These are phyloP conservation scores for Hura crepitans DNA, from an alignment of 441 rosid species.

Conservation along the genomic window DNA sequence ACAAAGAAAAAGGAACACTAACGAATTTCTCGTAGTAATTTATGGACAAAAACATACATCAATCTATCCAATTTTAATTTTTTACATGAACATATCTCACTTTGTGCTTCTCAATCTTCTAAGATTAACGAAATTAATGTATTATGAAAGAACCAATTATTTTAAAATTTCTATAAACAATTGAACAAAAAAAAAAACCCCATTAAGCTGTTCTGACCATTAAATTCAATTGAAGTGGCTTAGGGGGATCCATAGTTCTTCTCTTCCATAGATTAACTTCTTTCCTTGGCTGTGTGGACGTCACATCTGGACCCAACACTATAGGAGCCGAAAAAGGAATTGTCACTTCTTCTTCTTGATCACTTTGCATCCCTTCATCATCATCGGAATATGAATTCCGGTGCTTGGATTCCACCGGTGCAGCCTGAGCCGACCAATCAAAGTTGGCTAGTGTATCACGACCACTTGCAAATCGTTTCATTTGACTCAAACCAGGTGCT, in stretches of 20 bases:
- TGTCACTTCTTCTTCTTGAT: slow-evolving; percentile 30
- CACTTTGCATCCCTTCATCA: slow-evolving; percentile 17
- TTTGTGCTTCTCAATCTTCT: neutral
- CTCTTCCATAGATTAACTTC: slow-evolving; percentile 85
- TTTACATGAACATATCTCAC: neutral
- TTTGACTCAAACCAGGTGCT: slow-evolving; percentile 62
- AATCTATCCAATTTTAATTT: no score
- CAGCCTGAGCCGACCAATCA: slow-evolving; percentile 68
- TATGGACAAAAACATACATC: no score
- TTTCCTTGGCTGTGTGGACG: slow-evolving; percentile 39
- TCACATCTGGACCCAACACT: slow-evolving; percentile 28
- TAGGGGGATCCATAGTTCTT: slow-evolving; percentile 75
- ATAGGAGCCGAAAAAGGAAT: slow-evolving; percentile 78
- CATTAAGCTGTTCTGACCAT: slow-evolving; percentile 12
- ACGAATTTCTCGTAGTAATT: no score
- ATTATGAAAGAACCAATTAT: neutral
- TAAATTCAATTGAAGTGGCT: slow-evolving; percentile 51
- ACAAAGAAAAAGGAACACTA: no score
- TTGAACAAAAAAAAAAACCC: neutral
- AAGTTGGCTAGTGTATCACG: slow-evolving; percentile 49
- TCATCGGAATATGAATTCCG: slow-evolving; percentile 51
- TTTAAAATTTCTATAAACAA: neutral
- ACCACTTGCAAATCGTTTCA: slow-evolving; percentile 74
- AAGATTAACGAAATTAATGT: neutral
- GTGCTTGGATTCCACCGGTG: slow-evolving; percentile 38